A percentile compares a stretch with the other conserved stretches of the same genome.
Evolutionary conservation across 2,329 filamentous ascomycete species (phyloP).

Genomic region (Pseudocercospora vitis): DNA sequence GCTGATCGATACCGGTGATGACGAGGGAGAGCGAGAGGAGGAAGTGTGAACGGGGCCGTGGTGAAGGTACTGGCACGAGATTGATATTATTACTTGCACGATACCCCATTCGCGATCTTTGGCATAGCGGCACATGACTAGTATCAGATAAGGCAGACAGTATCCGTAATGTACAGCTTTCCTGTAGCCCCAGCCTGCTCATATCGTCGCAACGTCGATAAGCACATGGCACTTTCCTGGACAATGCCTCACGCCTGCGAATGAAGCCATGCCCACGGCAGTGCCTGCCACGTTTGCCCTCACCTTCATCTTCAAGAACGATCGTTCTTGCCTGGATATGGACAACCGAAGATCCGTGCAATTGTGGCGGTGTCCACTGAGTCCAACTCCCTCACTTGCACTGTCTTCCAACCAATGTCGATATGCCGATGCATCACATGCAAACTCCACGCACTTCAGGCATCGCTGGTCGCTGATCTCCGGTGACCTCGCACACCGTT

Average conservation of each 20-base stretch:
- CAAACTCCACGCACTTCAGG: not conserved
- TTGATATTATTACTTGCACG: slow-evolving; percentile 7
- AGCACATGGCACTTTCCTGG: not conserved
- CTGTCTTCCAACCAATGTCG: not conserved
- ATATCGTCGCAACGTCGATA: no score
- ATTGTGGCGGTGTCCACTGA: not conserved
- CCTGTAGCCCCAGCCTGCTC: no score
- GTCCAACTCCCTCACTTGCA: not conserved
- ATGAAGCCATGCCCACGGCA: no score
- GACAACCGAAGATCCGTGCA: not conserved
- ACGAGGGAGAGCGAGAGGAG: slow-evolving; percentile 2
- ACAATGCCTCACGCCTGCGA: no score
- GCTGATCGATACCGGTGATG: slow-evolving; percentile 12
- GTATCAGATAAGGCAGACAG: not conserved
- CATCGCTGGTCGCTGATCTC: not conserved
- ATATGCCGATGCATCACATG: slow-evolving; percentile 6
- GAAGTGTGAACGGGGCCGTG: not conserved
- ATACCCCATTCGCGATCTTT: slow-evolving; percentile 5
- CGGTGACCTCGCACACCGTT: not conserved
- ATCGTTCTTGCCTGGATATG: not conserved
- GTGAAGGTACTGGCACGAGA: not conserved
- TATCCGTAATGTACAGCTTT: not conserved
- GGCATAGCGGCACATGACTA: not conserved
- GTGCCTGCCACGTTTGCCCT: no score
- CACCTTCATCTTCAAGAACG: no score